phyloP scores from a whole-genome alignment of 345 rosid species.

The Hevea brasiliensis region DNA sequence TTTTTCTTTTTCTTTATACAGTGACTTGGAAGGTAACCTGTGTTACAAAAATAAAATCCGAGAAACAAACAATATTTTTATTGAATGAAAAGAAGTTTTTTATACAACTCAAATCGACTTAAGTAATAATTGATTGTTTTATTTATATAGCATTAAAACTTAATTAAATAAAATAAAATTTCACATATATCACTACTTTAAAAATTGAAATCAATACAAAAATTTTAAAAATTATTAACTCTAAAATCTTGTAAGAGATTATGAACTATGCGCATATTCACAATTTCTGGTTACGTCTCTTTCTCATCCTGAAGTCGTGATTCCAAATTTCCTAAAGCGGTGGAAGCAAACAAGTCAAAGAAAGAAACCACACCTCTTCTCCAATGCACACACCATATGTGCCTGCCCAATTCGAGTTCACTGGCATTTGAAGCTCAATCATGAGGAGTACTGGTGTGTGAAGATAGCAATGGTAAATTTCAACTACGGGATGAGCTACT shows the following conservation, averaged over 20 bases:
- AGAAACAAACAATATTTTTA: no score
- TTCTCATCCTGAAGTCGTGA: conserved; percentile 83
- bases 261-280: conserved; percentile 90
- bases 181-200: no score
- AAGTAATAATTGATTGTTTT: no score
- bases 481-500: conserved; percentile 68
- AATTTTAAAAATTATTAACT: no score
- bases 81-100: no score
- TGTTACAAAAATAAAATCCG: no score
- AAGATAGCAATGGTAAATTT: conserved; percentile 72
- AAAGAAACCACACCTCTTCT: conserved; percentile 63
- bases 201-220: no score
- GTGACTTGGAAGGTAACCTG: conserved; percentile 95
- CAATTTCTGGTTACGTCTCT: conserved; percentile 86
- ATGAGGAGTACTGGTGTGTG: conserved; percentile 75
- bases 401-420: conserved; percentile 81
- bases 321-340: conserved; percentile 58
- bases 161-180: no score
- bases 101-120: no score
- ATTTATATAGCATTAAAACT: no score
- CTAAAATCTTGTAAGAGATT: no score
- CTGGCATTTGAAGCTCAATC: conserved; percentile 80
- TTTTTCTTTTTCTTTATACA: conserved; percentile 26
- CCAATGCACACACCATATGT: conserved; percentile 85
- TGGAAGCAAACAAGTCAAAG: conserved; percentile 55